A percentile compares a stretch with the other conserved stretches of the same genome.
Evolutionary conservation across 371 early-diverging fungal genomes (phyloP).

Genomic region (Mucor ambiguus): DNA sequence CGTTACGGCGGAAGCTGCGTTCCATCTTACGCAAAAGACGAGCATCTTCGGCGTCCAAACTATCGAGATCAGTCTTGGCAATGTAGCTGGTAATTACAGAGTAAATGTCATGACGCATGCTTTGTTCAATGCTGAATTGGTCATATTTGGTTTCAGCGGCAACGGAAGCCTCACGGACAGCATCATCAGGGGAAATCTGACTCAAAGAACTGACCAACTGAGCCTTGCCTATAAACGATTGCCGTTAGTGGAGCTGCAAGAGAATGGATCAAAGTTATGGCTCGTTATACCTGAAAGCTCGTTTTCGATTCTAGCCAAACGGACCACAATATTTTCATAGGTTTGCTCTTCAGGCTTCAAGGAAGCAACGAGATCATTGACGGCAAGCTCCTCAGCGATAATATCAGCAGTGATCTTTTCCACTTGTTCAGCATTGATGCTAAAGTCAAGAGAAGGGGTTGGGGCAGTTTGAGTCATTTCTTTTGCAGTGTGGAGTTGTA

Average conservation of each 20-base stretch:
- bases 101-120: conserved; percentile 82
- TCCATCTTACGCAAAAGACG: conserved; percentile 68
- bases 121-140: conserved; percentile 73
- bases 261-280: background rate
- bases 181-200: conserved; percentile 69
- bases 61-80: conserved; percentile 51
- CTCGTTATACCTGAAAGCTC: conserved; percentile 31
- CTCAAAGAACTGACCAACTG: conserved; percentile 62
- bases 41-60: conserved; percentile 62
- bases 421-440: conserved; percentile 45
- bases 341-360: conserved; percentile 53
- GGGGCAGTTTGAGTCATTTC: conserved; percentile 43
- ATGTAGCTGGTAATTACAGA: conserved; percentile 59
- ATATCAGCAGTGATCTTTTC: conserved; percentile 34
- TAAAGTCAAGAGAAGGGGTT: conserved; percentile 47
- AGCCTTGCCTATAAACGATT: conserved; percentile 36
- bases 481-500: background rate
- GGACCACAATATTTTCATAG: conserved; percentile 66
- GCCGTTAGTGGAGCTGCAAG: background rate
- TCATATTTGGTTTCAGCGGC: conserved; percentile 65
- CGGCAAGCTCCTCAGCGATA: conserved; percentile 40
- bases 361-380: conserved; percentile 54
- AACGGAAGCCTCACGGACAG: conserved; percentile 71
- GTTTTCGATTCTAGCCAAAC: conserved; percentile 58
- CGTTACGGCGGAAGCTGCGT: conserved; percentile 68